phyloP scores from a whole-genome alignment of 257 asterid species.

The Rubia yunnanensis region DNA sequence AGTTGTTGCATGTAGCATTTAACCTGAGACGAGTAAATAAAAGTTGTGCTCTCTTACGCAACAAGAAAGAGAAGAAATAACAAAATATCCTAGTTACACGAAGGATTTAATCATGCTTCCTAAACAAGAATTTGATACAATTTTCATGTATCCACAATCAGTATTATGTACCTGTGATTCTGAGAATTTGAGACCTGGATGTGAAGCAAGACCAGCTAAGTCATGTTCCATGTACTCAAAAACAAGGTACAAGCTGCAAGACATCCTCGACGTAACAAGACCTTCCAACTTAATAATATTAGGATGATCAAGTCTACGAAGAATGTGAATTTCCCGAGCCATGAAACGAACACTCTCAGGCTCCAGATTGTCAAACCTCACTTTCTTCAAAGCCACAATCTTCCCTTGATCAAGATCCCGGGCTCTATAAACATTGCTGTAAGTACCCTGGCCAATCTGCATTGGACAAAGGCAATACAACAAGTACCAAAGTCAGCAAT shows the following conservation, averaged over 20 bases:
- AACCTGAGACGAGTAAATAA: slow-evolving; percentile 39
- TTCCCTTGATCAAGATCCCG: slow-evolving; percentile 88
- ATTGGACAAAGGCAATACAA: slow-evolving; percentile 10
- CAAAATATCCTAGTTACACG: background rate
- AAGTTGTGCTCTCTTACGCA: slow-evolving; percentile 7
- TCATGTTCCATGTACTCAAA: slow-evolving; percentile 99
- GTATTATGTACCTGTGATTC: slow-evolving; percentile 65
- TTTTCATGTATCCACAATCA: background rate
- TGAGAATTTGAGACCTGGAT: slow-evolving; percentile 70
- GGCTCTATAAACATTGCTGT: slow-evolving; percentile 89
- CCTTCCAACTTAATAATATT: slow-evolving; percentile 88
- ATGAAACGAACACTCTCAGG: slow-evolving; percentile 96
- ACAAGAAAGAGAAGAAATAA: background rate
- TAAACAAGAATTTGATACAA: background rate
- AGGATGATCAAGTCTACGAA: slow-evolving; percentile 85
- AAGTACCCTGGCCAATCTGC: slow-evolving; percentile 96
- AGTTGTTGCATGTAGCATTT: slow-evolving; percentile 93
- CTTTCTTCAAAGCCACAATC: slow-evolving; percentile 87
- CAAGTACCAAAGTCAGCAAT: slow-evolving; percentile 1
- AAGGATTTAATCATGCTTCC: background rate
- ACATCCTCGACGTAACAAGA: slow-evolving; percentile 88
- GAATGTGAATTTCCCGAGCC: slow-evolving; percentile 93
- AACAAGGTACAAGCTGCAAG: slow-evolving; percentile 90
- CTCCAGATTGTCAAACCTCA: slow-evolving; percentile 89
- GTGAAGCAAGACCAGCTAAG: slow-evolving; percentile 85